Base-by-base conservation (phyloP, 768 basidiomycete genomes). In the Podaxis sp. region DNA sequence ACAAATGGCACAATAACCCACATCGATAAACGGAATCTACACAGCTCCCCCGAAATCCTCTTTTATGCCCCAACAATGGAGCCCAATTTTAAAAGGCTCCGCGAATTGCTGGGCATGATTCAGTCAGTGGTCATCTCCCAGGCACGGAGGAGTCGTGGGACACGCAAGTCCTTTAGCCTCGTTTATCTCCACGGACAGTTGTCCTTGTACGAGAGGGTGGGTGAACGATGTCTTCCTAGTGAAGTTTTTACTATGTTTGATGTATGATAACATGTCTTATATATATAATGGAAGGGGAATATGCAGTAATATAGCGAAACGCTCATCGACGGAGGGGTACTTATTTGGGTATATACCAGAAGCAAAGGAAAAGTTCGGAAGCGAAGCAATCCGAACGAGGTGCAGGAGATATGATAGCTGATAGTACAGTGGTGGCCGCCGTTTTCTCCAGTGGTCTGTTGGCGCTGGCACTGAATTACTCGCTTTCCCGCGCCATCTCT, bases 1-100 rank as follows among this genome's bases (percentile, higher is more conserved):
- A 68, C 75, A 8, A 69, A 76, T 1, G 90, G 90, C 1, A 72
- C 46, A 1, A 90, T 92, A 70, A 66, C 69, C 4, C 71, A 74
- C 7, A 74, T 88, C 4, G 73, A 79, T 54, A 87, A 88, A 70
- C 71, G 77, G 51, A 77, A 80, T 52, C 73, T 80, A 6, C 38
- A 59, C 9, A 63, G 65, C 17, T 79, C 76, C 26, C 68, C 74
- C 19, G 79, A 80, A 62, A 63, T 79, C 62, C 72, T 69, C 64
- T 65, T 61, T 6, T 69, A 73, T 1, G 76, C 71, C 44, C 68
- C 69, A 46, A 69, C 66, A 24, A 61, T 71, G 15, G 78, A 79
- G 68, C 70, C 69, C n/a, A 71, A 72, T 48, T 63, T 79, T 55
- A 77, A 74, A 64, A 78, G 70, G 64, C 67, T 82, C 49, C 68